Base-by-base conservation (phyloP, 768 basidiomycete species). In the Hydnomerulius pinastri region DNA sequence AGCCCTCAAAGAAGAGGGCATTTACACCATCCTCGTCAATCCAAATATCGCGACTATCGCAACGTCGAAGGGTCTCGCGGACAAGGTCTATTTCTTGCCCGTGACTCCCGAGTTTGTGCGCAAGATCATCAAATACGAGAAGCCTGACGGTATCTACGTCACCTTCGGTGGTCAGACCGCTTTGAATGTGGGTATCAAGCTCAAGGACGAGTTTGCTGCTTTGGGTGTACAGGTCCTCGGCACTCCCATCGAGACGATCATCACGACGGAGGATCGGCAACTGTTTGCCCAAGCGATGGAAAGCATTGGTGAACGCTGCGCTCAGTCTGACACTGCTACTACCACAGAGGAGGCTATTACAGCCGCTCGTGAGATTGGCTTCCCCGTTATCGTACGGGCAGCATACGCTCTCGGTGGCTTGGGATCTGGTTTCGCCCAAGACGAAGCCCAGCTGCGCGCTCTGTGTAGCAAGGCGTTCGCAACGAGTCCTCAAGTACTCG, bases 1-100 rank as follows among this genome's bases (percentile, higher is more conserved):
- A 73, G 97, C 97, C 9, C 80, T 99, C 58, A 98, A 98, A 73
- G 92, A 92, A 67, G 97, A 98, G 68, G 97, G 97, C 28, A 98
- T 99, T 65, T 98, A 97, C 73, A 99, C 97, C 51, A 93, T 99
- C 71, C 85, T 99, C 68, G 83, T 99, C 61, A 98, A 98, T 72
- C 96, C 97, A 23, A 99, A 99, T 72, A 99, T 99, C 60, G 97
- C 97, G 18, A 99, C 97, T 32, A 99, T 98, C 59, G 94, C 94
- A 38, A 97, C 94, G 1, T 95, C 92, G 41, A 94, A 94, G 61
- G 95, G 97, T 54, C 83, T 99, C 43, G 97, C 97, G 20, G 97
- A 99, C 77, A 98, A 98, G 71, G 96, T 99, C 42, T 99, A 98
- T 77, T 99, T 98, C 82, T 80, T 99, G 9, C 97, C 97, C 39